A percentile compares a stretch with the other conserved stretches of the same genome.
phyloP scores from a whole-genome alignment of 2,329 filamentous ascomycete genomes.

The Fusarium temperatum region DNA sequence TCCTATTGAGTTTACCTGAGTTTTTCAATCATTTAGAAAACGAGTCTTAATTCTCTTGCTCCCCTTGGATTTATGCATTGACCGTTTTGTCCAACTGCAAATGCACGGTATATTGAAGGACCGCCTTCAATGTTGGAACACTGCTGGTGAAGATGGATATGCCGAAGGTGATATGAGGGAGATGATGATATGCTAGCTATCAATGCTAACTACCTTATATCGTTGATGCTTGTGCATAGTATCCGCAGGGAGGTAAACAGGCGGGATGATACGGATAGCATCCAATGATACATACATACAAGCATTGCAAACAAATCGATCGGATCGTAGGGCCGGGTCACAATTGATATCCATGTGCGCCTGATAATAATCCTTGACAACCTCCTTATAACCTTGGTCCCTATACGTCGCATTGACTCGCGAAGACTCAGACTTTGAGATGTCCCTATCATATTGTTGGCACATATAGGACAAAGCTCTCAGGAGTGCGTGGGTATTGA shows the following conservation, averaged over 20 bases:
- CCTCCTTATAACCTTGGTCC: neutral
- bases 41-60: neutral
- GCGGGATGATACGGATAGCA: neutral
- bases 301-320: conserved; percentile 6
- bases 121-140: neutral
- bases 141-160: neutral
- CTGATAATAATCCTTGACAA: neutral
- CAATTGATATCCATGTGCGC: neutral
- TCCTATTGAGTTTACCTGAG: neutral
- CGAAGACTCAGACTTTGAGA: neutral
- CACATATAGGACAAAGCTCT: neutral
- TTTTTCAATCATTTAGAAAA: no score
- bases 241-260: neutral
- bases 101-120: neutral
- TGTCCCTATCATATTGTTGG: conserved; percentile 1
- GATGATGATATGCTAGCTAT: neutral
- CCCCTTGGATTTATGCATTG: neutral
- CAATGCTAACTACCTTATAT: neutral
- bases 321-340: neutral
- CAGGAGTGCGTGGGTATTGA: neutral
- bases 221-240: neutral
- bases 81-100: neutral
- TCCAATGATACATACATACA: neutral
- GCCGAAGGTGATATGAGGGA: neutral
- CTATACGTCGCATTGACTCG: neutral